Conservation (phyloP, 345 rosid species). For the Arabis hirsuta region DNA sequence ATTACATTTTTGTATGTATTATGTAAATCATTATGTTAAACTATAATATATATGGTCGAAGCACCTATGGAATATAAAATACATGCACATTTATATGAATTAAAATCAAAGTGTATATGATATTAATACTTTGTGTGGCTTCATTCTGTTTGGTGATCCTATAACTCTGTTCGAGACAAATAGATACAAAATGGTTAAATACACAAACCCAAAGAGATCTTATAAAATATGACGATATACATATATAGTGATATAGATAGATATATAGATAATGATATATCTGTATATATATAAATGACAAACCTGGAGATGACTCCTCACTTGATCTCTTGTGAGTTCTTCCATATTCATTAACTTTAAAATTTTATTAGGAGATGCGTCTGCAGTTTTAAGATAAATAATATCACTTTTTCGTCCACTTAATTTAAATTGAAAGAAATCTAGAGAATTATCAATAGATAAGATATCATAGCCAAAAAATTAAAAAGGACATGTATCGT, state of each 20-base stretch:
- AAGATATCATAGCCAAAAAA: no score
- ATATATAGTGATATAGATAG: no score
- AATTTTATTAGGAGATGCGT: conserved; percentile 68
- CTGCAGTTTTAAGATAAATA: conserved; percentile 31
- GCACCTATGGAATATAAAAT: neutral
- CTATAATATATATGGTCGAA: neutral
- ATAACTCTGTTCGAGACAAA: conserved; percentile 7
- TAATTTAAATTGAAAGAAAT: neutral
- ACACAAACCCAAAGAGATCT: neutral
- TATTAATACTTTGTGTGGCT: neutral
- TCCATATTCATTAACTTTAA: conserved; percentile 45
- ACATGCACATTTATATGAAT: neutral
- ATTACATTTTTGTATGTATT: neutral
- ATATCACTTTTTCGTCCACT: neutral
- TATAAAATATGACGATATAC: neutral
- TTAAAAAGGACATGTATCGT: no score
- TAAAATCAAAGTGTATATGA: neutral
- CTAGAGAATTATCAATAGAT: no score
- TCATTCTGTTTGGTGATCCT: neutral
- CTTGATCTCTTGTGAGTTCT: conserved; percentile 43
- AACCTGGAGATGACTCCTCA: no score
- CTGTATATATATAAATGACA: no score
- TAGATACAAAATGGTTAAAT: neutral
- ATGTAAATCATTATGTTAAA: neutral
- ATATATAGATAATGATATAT: no score